Percentiles rank a stretch among this genome's conserved stretches.
Evolutionary conservation across 2,329 filamentous ascomycete species (phyloP).

Genomic region (Boeremia lycopersici): DNA sequence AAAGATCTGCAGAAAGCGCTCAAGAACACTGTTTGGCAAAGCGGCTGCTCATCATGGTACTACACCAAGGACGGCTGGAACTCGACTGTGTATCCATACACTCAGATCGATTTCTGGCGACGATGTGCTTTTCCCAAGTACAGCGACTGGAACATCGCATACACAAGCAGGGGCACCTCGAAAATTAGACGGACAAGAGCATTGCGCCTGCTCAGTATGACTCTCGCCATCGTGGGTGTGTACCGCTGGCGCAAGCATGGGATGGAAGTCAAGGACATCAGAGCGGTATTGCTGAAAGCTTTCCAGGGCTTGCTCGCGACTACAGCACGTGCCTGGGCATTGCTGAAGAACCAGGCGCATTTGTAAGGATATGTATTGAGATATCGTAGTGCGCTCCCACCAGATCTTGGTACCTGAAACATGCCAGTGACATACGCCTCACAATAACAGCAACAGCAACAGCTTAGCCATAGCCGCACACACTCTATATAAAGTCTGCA

Average conservation of each 20-base stretch:
- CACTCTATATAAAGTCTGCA: neutral
- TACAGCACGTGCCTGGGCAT: slow-evolving; percentile 7
- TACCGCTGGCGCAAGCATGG: slow-evolving; percentile 37
- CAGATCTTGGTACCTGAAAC: neutral
- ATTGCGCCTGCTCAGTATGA: slow-evolving; percentile 24
- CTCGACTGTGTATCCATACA: slow-evolving; percentile 72
- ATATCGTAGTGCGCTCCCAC: neutral
- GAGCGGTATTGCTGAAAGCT: slow-evolving; percentile 10
- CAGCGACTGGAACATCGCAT: slow-evolving; percentile 60
- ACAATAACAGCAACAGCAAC: neutral
- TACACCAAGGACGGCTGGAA: slow-evolving; percentile 76
- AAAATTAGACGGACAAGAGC: slow-evolving; percentile 34
- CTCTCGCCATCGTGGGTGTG: slow-evolving; percentile 28
- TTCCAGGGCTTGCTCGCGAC: slow-evolving; percentile 18
- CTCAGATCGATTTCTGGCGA: slow-evolving; percentile 58
- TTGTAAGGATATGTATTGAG: neutral
- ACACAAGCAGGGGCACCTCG: slow-evolving; percentile 55
- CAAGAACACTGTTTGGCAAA: slow-evolving; percentile 60
- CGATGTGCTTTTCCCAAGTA: slow-evolving; percentile 60
- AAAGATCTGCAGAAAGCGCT: slow-evolving; percentile 49
- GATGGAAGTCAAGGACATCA: slow-evolving; percentile 29
- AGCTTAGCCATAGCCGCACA: too few species aligned
- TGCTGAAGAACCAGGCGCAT: slow-evolving; percentile 11
- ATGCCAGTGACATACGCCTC: neutral
- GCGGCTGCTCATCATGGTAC: slow-evolving; percentile 66